phyloP scores from a whole-genome alignment of 495 filamentous ascomycete species.

The Poronia punctata region DNA sequence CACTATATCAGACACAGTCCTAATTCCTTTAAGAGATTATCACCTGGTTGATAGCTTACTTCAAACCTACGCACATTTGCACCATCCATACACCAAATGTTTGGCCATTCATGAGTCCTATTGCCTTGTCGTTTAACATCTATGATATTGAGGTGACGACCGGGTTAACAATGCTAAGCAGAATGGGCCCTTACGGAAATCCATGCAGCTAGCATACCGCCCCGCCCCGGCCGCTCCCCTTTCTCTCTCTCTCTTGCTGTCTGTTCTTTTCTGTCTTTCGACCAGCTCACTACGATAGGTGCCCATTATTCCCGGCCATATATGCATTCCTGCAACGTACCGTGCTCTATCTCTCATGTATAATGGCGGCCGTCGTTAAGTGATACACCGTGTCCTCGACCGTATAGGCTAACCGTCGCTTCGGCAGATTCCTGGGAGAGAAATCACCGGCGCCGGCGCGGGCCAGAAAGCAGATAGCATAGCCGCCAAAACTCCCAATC shows the following conservation, averaged over 20 bases:
- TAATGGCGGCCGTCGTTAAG: neutral
- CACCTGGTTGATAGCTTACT: too few relatives aligned
- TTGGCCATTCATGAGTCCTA: neutral
- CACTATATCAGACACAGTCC: too few relatives aligned
- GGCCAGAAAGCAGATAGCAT: neutral
- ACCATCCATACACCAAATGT: too few relatives aligned
- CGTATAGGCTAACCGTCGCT: constrained; percentile 1
- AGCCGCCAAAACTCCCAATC: neutral
- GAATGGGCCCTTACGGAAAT: constrained; percentile 4
- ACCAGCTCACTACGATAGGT: neutral
- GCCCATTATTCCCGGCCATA: neutral
- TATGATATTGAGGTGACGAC: constrained; percentile 10
- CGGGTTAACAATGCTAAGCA: neutral
- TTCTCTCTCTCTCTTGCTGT: neutral
- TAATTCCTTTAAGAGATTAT: too few relatives aligned
- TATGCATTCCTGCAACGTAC: constrained; percentile 1
- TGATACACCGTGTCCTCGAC: neutral
- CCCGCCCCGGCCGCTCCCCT: neutral
- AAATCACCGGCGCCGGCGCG: neutral
- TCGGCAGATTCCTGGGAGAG: neutral
- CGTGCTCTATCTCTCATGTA: constrained; percentile 1
- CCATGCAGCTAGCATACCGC: neutral
- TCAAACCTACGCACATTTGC: too few relatives aligned
- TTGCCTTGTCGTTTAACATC: constrained; percentile 8
- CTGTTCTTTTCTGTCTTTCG: neutral